These are phyloP conservation scores for Aspergillus tubingensis DNA, from an alignment of 2,329 filamentous ascomycete species.

Conservation along the genomic window DNA sequence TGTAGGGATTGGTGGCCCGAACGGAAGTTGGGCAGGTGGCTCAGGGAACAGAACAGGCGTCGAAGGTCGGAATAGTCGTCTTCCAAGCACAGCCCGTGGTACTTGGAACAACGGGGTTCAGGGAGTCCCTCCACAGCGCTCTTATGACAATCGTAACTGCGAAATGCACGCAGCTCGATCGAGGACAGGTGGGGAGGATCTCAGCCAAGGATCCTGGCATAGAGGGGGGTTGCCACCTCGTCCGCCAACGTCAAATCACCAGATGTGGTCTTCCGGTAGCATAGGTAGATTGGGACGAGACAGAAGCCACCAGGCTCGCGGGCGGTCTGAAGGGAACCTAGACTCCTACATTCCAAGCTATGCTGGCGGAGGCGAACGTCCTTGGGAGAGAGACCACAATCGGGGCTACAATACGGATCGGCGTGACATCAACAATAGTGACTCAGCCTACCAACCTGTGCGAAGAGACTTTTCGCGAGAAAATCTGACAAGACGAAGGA, in stretches of 20 bases:
- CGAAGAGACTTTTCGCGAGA: constrained; percentile 35
- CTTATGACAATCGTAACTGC: constrained; percentile 27
- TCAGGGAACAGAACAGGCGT: constrained; percentile 32
- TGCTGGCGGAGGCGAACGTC: constrained; percentile 27
- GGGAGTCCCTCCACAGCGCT: constrained; percentile 26
- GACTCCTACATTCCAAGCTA: constrained; percentile 45
- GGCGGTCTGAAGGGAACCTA: constrained; percentile 28
- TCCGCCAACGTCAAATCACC: constrained; percentile 35
- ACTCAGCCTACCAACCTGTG: constrained; percentile 17
- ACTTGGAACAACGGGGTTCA: constrained; percentile 28
- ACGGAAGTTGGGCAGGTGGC: constrained; percentile 54
- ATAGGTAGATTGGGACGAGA: constrained; percentile 35
- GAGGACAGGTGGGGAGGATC: constrained; percentile 25
- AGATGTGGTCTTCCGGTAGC: constrained; percentile 30
- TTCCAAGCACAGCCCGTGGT: constrained; percentile 38
- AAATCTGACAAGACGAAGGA: constrained; percentile 31
- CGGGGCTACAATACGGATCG: constrained; percentile 25
- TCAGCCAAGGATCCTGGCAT: constrained; percentile 27
- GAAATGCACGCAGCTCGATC: constrained; percentile 22
- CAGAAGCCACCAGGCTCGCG: constrained; percentile 26
- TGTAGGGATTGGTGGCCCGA: constrained; percentile 68
- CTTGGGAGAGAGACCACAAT: constrained; percentile 25
- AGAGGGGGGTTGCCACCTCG: constrained; percentile 40
- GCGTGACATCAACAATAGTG: constrained; percentile 22
- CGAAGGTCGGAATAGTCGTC: constrained; percentile 37